phyloP scores from a whole-genome alignment of 192 early-diverging fungal genomes.

The Coemansia sp. region DNA sequence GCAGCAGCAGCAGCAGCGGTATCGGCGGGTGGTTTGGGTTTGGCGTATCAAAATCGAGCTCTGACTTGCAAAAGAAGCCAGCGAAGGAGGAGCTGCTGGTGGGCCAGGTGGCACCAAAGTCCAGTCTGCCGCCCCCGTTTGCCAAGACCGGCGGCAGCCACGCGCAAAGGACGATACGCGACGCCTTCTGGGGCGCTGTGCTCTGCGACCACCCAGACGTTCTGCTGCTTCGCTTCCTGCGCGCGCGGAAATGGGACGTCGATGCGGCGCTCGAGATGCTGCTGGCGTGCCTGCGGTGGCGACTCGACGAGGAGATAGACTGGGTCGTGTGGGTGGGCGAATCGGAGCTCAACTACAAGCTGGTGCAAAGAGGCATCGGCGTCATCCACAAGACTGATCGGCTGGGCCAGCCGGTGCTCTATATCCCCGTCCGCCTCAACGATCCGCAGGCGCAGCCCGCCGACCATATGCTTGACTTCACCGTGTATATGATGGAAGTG shows the following conservation, averaged over 20 bases:
- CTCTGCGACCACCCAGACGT: constrained; percentile 70
- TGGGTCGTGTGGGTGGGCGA: constrained; percentile 61
- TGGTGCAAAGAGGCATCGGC: constrained; percentile 57
- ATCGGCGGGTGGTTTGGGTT: constrained; percentile 34
- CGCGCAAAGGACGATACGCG: constrained; percentile 42
- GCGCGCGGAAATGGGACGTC: constrained; percentile 88
- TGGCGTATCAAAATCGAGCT: constrained; percentile 24
- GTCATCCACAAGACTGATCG: constrained; percentile 57
- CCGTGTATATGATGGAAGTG: constrained; percentile 63
- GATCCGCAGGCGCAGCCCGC: constrained; percentile 58
- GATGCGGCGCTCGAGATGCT: constrained; percentile 73
- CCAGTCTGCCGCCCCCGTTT: constrained; percentile 28
- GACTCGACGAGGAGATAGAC: constrained; percentile 60
- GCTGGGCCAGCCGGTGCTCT: constrained; percentile 58
- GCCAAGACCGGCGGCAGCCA: neutral
- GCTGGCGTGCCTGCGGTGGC: constrained; percentile 70
- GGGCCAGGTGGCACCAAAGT: constrained; percentile 15
- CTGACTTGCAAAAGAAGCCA: neutral
- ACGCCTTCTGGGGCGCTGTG: constrained; percentile 63
- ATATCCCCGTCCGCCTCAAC: constrained; percentile 57
- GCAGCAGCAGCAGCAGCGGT: constrained; percentile 10
- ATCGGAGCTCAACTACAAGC: constrained; percentile 48
- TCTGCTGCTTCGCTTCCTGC: constrained; percentile 74
- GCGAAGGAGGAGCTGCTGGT: constrained; percentile 21
- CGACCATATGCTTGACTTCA: constrained; percentile 64